These are phyloP conservation scores for Biscogniauxia mediterranea DNA, from an alignment of 2,329 filamentous ascomycete genomes.

Conservation along the genomic window DNA sequence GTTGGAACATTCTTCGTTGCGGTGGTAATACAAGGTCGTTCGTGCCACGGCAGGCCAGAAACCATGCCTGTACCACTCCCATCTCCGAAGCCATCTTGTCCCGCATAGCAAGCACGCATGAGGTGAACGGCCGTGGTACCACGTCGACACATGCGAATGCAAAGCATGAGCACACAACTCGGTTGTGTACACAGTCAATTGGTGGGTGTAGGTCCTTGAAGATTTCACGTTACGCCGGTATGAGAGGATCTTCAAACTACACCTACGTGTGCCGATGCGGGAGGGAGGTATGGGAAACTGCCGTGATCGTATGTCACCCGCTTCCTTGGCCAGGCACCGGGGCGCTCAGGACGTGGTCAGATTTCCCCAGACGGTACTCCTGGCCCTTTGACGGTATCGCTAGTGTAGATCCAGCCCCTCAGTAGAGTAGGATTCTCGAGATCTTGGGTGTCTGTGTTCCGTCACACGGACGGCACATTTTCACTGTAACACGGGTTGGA, in stretches of 20 bases:
- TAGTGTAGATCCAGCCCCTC: slow-evolving; percentile 5
- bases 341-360: slow-evolving; percentile 5
- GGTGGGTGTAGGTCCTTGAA: slow-evolving; percentile 20
- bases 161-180: slow-evolving; percentile 27
- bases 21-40: slow-evolving; percentile 26
- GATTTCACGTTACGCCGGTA: slow-evolving; percentile 19
- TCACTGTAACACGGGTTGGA: slow-evolving; percentile 20
- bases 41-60: slow-evolving; percentile 29
- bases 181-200: slow-evolving; percentile 32
- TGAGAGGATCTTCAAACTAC: slow-evolving; percentile 13
- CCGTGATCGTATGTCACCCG: slow-evolving; percentile 21
- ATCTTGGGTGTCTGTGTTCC: slow-evolving; percentile 19
- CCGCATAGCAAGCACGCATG: slow-evolving; percentile 25
- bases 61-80: slow-evolving; percentile 25
- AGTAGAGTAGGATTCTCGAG: slow-evolving; percentile 5
- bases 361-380: slow-evolving; percentile 7
- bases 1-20: slow-evolving; percentile 23
- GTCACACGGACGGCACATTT: slow-evolving; percentile 22
- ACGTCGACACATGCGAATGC: slow-evolving; percentile 24
- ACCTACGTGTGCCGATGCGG: slow-evolving; percentile 18
- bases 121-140: slow-evolving; percentile 27
- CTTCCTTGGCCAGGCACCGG: slow-evolving; percentile 22
- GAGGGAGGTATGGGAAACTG: slow-evolving; percentile 19
- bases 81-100: slow-evolving; percentile 25
- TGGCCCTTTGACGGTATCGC: slow-evolving; percentile 4